Evolutionary conservation across 192 early-diverging fungal genomes (phyloP).

Genomic region (Rhizoclosmatium sp.): DNA sequence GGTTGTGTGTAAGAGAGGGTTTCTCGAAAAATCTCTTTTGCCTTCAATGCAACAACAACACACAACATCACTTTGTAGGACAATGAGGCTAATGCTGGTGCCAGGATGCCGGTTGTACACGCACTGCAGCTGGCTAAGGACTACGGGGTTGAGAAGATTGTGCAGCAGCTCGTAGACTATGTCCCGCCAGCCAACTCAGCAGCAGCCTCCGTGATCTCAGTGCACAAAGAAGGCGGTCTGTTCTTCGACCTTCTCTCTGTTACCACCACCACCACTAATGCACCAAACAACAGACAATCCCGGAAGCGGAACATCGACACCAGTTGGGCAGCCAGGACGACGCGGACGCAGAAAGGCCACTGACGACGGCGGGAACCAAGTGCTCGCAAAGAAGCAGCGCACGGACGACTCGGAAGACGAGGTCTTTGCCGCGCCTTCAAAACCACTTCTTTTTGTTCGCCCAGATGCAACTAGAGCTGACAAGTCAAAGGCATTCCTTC

Average conservation of each 20-base stretch:
- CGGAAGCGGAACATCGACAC: background rate
- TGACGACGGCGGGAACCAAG: background rate
- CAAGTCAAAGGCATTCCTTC: conserved; percentile 1
- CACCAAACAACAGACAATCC: background rate
- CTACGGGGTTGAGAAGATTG: conserved; percentile 4
- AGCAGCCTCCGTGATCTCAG: background rate
- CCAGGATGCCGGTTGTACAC: conserved; percentile 5
- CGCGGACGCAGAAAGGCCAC: background rate
- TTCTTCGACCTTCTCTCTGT: background rate
- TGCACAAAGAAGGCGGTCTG: background rate
- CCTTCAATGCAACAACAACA: no score
- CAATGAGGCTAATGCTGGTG: background rate
- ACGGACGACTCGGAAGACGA: background rate
- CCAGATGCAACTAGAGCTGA: background rate
- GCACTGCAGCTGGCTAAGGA: conserved; percentile 22
- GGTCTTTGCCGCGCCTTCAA: background rate
- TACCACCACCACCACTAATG: background rate
- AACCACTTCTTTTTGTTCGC: background rate
- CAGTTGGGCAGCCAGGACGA: background rate
- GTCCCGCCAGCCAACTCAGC: background rate
- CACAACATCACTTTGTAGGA: no score
- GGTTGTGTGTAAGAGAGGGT: no score
- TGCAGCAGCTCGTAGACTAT: conserved; percentile 6
- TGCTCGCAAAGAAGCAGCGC: background rate
- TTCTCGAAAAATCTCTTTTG: no score